Base-by-base conservation (phyloP, 2,329 filamentous ascomycete genomes). In the Epichloe scottii region DNA sequence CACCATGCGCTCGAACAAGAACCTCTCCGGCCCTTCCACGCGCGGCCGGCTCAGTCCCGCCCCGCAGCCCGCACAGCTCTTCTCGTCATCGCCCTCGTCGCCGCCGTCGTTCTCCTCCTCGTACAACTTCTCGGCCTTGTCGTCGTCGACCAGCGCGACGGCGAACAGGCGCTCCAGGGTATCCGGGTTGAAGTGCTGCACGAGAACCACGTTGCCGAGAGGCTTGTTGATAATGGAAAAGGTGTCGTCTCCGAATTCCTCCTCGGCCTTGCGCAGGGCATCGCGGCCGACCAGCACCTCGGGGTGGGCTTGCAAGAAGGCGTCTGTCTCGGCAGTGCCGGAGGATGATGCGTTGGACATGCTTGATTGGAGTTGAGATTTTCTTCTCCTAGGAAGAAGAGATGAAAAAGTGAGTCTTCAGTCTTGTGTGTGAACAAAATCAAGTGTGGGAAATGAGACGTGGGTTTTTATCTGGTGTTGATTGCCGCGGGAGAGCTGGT, bases 181-280 rank as follows among this genome's bases (percentile, higher is more conserved):
- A 46, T 56, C 54, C 14, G 54, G 42, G 44, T 56, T 47, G 45
- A 53, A 56, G 12, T 42, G 41, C 40, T 56, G 54, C n/a, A 51
- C 35, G 10, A 56, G 30, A n/a, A 56, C 46, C 42, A 54, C 46
- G 34, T 53, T 51, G 38, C 23, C 14, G 12, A 54, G 39, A 3
- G 54, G 54, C 46, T 56, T 54, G 54, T 56, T 54, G 40, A 54
- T 37, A 33, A 54, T 48, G 45, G 23, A 43, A 41, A 56, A 56
- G 19, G 54, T 56, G 35, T 54, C 50, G 37, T 47, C 48, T 41
- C 53, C 54, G 19, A 40, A 44, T 5, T 51, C 39, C 17, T 35
- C 39, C 19, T 51, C 49, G 17, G 52, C 51, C 39, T 51, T 48
- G 11, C 53, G 48, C 11, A 46, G 48, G 15, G 54, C 54, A 3